Evolutionary conservation across 768 basidiomycete species (phyloP).

Genomic region (Amanita rubescens): DNA sequence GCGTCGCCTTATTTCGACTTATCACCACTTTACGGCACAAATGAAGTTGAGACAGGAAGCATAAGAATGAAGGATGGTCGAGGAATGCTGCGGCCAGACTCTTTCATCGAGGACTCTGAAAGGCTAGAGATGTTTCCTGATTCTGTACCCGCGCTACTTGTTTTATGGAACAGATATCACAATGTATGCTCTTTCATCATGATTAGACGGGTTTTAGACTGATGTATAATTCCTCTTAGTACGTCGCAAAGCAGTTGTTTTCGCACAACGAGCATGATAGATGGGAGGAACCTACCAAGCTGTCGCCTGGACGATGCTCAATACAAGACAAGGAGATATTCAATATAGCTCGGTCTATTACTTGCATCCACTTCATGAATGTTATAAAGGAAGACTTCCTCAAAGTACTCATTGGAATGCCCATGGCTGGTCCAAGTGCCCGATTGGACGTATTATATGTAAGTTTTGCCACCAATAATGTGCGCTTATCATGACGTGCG

Average conservation of each 20-base stretch:
- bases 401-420: conserved; percentile 16
- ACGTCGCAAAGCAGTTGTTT: conserved; percentile 16
- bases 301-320: background rate
- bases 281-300: conserved; percentile 12
- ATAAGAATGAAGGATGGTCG: conserved; percentile 17
- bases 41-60: conserved; percentile 9
- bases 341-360: conserved; percentile 17
- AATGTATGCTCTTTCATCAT: conserved; percentile 10
- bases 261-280: conserved; percentile 13
- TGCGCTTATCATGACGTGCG: background rate
- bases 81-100: conserved; percentile 18
- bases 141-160: conserved; percentile 13
- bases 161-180: too few relatives aligned
- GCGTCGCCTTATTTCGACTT: conserved; percentile 15
- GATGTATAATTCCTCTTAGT: conserved; percentile 5
- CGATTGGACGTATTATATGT: conserved; percentile 14
- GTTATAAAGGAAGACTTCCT: conserved; percentile 19
- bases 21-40: conserved; percentile 15
- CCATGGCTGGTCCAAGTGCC: conserved; percentile 11
- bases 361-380: too few relatives aligned
- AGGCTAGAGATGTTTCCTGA: conserved; percentile 10
- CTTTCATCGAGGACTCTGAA: conserved; percentile 17
- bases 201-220: background rate
- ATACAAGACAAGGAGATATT: conserved; percentile 21
- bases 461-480: background rate